Conservation (phyloP, 495 filamentous ascomycete species). For the Neurospora sp. region DNA sequence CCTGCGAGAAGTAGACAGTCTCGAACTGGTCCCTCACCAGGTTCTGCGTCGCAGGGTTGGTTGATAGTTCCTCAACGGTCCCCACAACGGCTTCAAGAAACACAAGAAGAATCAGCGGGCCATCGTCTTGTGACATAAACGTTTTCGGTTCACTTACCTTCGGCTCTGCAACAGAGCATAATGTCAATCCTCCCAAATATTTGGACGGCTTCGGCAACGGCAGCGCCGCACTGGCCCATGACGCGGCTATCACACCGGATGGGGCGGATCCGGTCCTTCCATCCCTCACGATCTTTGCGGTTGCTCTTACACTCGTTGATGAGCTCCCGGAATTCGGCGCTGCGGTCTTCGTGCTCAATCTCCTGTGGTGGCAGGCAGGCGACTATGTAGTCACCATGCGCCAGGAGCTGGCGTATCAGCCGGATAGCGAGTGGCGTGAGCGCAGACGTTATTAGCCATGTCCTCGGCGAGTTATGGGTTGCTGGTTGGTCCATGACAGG, state of each 20-base stretch:
- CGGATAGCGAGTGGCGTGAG: conserved; percentile 66
- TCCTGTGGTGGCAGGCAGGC: conserved; percentile 64
- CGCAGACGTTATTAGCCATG: conserved; percentile 84
- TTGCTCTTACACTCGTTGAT: conserved; percentile 48
- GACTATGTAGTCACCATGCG: conserved; percentile 77
- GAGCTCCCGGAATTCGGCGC: conserved; percentile 44
- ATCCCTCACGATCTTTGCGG: conserved; percentile 44
- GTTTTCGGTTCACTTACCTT: conserved; percentile 44
- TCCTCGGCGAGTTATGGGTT: conserved; percentile 50
- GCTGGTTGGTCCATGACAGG: conserved; percentile 35
- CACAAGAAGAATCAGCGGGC: background rate
- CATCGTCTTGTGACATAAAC: background rate
- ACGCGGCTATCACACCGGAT: conserved; percentile 46
- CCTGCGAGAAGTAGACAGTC: conserved; percentile 83
- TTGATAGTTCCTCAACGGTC: conserved; percentile 81
- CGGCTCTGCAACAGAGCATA: conserved; percentile 74
- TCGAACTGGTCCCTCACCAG: conserved; percentile 88
- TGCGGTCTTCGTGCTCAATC: conserved; percentile 48
- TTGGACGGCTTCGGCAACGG: conserved; percentile 74
- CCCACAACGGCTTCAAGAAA: conserved; percentile 62
- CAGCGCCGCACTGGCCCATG: conserved; percentile 60
- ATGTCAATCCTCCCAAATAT: conserved; percentile 84
- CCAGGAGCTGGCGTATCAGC: conserved; percentile 63
- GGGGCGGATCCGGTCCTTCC: conserved; percentile 47
- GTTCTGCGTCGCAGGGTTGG: conserved; percentile 59